These are phyloP conservation scores for Torulaspora gathmanii DNA, from an alignment of 805 yeast genomes.

Conservation along the genomic window DNA sequence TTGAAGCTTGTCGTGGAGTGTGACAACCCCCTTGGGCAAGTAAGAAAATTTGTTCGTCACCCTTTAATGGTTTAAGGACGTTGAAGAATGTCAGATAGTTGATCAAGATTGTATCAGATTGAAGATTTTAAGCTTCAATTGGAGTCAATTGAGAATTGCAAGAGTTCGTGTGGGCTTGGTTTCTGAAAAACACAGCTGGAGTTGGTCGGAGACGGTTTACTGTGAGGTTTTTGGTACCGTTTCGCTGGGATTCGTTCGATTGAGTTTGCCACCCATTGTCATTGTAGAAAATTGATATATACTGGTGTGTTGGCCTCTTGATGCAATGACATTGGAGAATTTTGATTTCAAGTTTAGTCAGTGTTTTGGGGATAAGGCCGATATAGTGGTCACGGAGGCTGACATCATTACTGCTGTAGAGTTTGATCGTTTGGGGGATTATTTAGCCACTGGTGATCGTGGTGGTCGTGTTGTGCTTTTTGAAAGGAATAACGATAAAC, in stretches of 20 bases:
- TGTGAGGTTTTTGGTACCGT: too few relatives aligned
- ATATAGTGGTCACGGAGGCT: conserved; percentile 93
- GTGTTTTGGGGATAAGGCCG: conserved; percentile 98
- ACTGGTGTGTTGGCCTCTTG: conserved; percentile 1
- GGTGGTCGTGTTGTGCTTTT: conserved; percentile 97
- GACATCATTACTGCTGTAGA: conserved; percentile 97
- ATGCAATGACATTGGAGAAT: conserved; percentile 33
- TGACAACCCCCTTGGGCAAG: background rate
- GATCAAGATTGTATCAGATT: background rate
- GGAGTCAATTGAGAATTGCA: background rate
- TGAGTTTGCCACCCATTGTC: conserved; percentile 1
- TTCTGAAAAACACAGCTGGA: too few relatives aligned
- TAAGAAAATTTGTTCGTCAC: background rate
- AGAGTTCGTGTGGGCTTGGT: background rate
- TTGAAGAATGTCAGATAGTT: background rate
- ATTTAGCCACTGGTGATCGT: conserved; percentile 95
- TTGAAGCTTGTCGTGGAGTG: background rate
- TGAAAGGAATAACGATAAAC: conserved; percentile 74
- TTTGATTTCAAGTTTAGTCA: conserved; percentile 72
- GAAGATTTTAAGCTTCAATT: background rate
- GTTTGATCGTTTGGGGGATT: conserved; percentile 91
- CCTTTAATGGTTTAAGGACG: background rate
- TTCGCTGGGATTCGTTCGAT: too few relatives aligned
- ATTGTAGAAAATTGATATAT: background rate
- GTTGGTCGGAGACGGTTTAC: too few relatives aligned